Conservation (phyloP, 2,329 filamentous ascomycete species). For the Penicillium sp. region DNA sequence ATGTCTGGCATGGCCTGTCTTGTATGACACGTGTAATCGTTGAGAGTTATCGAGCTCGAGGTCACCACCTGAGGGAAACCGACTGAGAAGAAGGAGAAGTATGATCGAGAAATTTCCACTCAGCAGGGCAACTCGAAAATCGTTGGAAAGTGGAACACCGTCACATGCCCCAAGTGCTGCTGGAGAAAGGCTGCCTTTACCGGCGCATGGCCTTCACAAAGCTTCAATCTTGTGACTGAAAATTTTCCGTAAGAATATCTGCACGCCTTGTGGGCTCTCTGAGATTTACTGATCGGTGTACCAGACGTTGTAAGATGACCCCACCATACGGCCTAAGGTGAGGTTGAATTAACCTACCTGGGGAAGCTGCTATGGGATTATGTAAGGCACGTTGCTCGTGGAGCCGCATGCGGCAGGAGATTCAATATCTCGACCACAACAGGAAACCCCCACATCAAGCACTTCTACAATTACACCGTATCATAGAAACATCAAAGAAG, state of each 20-base stretch:
- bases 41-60: not conserved
- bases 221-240: not conserved
- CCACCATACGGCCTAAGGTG: not conserved
- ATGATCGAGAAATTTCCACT: not conserved
- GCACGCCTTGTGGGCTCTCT: not conserved
- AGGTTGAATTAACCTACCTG: constrained; percentile 5
- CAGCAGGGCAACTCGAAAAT: not conserved
- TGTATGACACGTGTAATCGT: not conserved
- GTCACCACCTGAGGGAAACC: not conserved
- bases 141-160: not conserved
- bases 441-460: not conserved
- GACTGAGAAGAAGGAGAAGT: not conserved
- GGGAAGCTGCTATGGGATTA: not conserved
- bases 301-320: not conserved
- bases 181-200: not conserved
- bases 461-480: not conserved
- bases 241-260: not conserved
- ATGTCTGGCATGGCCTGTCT: not conserved
- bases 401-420: not conserved
- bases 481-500: not conserved
- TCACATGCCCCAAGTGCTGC: not conserved
- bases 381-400: not conserved
- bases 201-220: not conserved
- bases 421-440: not conserved
- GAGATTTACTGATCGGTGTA: not conserved